Conservation (phyloP, 768 basidiomycete genomes). For the Trametes maxima region DNA sequence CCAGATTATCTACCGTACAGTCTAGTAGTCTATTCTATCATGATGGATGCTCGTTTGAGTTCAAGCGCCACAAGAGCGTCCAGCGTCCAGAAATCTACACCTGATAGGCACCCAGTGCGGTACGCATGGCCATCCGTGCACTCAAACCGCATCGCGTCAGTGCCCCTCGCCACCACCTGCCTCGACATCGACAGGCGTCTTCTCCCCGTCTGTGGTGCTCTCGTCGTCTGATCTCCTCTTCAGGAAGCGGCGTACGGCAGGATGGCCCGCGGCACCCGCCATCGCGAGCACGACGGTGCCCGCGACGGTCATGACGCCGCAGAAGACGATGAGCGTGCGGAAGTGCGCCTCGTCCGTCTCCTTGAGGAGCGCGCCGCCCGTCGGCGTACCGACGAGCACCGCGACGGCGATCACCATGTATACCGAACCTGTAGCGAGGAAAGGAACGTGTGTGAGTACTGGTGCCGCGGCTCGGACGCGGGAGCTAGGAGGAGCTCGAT, state of each 20-base stretch:
- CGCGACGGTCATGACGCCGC: conserved; percentile 30
- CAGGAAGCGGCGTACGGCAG: background rate
- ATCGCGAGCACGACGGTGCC: conserved; percentile 17
- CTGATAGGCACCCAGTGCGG: no score
- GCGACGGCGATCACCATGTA: conserved; percentile 35
- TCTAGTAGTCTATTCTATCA: no score
- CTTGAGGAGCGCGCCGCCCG: conserved; percentile 36
- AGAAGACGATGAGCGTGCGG: conserved; percentile 35
- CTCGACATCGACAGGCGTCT: no score
- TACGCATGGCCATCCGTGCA: no score
- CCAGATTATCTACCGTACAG: no score
- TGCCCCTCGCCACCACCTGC: no score
- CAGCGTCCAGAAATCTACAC: no score
- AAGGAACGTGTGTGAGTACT: background rate
- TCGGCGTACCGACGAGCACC: conserved; percentile 37
- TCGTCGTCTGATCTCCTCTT: background rate
- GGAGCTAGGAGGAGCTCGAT: background rate
- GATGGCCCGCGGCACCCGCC: conserved; percentile 8
- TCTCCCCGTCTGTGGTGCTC: no score
- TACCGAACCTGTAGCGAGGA: conserved; percentile 27
- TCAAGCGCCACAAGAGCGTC: no score
- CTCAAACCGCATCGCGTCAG: no score
- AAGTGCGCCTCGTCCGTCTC: conserved; percentile 29
- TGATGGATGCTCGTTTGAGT: no score
- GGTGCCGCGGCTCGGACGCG: no score